Conservation (phyloP, 768 basidiomycete genomes). For the Candolleomyces aberdarensis region DNA sequence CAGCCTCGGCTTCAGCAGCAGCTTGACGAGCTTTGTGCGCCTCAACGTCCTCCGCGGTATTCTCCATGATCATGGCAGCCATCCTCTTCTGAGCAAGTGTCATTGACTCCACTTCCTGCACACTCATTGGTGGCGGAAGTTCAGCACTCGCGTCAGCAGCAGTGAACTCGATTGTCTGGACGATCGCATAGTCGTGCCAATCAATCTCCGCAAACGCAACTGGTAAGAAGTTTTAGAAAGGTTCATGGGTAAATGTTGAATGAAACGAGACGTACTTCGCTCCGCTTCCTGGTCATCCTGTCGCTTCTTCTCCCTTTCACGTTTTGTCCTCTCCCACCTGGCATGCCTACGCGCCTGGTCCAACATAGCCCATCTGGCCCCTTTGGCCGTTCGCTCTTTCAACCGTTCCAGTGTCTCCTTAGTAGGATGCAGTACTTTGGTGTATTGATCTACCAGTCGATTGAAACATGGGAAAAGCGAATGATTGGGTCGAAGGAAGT, state of each 20-base stretch:
- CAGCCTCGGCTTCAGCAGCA: constrained; percentile 82
- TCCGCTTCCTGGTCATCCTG: constrained; percentile 93
- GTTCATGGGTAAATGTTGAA: constrained; percentile 6
- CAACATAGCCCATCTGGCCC: constrained; percentile 74
- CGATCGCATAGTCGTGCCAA: constrained; percentile 99
- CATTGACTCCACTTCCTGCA: constrained; percentile 95
- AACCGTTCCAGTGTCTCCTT: constrained; percentile 71
- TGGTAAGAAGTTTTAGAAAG: constrained; percentile 18
- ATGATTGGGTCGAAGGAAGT: constrained; percentile 93
- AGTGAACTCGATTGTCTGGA: constrained; percentile 97
- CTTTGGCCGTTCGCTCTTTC: constrained; percentile 59
- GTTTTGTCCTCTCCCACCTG: constrained; percentile 83
- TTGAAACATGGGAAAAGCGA: constrained; percentile 98
- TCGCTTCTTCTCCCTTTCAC: constrained; percentile 81
- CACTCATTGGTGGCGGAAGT: constrained; percentile 93
- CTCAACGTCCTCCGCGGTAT: constrained; percentile 83
- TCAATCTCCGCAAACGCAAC: constrained; percentile 97
- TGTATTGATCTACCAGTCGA: constrained; percentile 94
- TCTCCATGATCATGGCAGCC: constrained; percentile 98
- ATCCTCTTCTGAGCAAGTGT: constrained; percentile 95
- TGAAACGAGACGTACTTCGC: constrained; percentile 49
- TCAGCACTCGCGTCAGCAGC: constrained; percentile 87
- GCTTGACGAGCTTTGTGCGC: constrained; percentile 78
- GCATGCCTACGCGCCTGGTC: constrained; percentile 75
- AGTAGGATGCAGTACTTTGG: constrained; percentile 82